These are phyloP conservation scores for Ogataea zsoltii DNA, from an alignment of 805 yeast species.

Conservation along the genomic window DNA sequence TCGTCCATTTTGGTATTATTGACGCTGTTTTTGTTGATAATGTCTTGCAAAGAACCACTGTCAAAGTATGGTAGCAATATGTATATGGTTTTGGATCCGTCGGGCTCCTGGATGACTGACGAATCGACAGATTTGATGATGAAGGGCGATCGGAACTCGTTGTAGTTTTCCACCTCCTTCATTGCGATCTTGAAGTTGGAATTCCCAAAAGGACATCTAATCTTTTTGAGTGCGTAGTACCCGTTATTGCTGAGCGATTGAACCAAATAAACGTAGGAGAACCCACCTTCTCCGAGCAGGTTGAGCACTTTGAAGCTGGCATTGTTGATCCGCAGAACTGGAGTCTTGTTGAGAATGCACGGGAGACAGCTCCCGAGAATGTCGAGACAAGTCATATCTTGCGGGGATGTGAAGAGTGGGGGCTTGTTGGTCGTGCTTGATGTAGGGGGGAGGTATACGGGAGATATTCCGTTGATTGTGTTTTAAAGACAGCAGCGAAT, in stretches of 20 bases:
- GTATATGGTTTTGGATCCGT: constrained; percentile 78
- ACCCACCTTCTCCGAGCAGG: constrained; percentile 89
- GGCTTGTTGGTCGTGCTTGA: background rate
- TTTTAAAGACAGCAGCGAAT: background rate
- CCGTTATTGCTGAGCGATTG: constrained; percentile 46
- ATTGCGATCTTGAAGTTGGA: constrained; percentile 72
- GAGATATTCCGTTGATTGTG: too few relatives aligned
- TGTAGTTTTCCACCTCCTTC: constrained; percentile 75
- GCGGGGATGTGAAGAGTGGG: too few relatives aligned
- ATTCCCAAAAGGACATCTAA: constrained; percentile 84
- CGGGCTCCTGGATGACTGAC: constrained; percentile 66
- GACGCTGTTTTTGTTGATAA: constrained; percentile 64
- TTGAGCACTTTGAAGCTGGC: constrained; percentile 61
- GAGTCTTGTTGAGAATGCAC: constrained; percentile 44
- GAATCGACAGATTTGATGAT: constrained; percentile 73
- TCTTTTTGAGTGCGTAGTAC: constrained; percentile 76
- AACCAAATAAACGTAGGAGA: constrained; percentile 83
- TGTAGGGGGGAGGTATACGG: too few relatives aligned
- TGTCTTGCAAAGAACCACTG: constrained; percentile 76
- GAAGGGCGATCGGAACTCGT: constrained; percentile 65
- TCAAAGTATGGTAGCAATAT: constrained; percentile 78
- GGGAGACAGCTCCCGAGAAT: constrained; percentile 40
- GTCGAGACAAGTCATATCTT: constrained; percentile 17
- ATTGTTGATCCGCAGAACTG: constrained; percentile 62
- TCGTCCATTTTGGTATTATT: constrained; percentile 57